A percentile compares a stretch with the other conserved stretches of the same genome.
phyloP scores from a whole-genome alignment of 208 protist genomes.

The Polymyxa betae region DNA sequence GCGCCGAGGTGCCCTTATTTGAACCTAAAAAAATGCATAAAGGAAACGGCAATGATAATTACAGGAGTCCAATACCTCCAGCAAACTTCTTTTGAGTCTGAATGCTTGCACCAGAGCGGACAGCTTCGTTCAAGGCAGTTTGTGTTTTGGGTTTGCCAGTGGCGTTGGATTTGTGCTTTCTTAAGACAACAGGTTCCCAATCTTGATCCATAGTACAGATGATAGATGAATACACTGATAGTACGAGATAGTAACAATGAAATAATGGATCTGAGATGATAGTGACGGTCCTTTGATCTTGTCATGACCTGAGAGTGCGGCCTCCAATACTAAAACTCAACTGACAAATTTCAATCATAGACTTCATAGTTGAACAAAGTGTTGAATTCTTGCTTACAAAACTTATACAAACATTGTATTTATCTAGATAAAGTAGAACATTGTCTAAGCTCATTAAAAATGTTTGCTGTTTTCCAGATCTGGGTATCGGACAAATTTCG shows the following conservation, averaged over 20 bases:
- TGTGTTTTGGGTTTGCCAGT: slow-evolving; percentile 6
- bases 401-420: too few relatives aligned
- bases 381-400: background rate
- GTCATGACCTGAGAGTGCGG: background rate
- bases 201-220: slow-evolving; percentile 7
- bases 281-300: background rate
- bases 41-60: background rate
- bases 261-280: background rate
- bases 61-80: background rate
- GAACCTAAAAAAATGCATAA: background rate
- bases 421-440: background rate
- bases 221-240: background rate
- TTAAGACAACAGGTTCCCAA: slow-evolving; percentile 7
- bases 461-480: slow-evolving; percentile 46
- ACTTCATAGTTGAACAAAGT: too few relatives aligned
- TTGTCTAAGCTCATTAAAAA: background rate
- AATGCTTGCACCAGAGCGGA: background rate
- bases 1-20: background rate
- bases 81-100: slow-evolving; percentile 46
- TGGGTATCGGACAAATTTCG: slow-evolving; percentile 54
- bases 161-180: background rate
- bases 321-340: background rate
- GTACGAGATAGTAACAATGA: background rate
- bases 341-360: too few relatives aligned
- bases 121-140: background rate